These are phyloP conservation scores for Carex littledalei DNA, from an alignment of 176 grass and related monocot genomes.

Conservation along the genomic window DNA sequence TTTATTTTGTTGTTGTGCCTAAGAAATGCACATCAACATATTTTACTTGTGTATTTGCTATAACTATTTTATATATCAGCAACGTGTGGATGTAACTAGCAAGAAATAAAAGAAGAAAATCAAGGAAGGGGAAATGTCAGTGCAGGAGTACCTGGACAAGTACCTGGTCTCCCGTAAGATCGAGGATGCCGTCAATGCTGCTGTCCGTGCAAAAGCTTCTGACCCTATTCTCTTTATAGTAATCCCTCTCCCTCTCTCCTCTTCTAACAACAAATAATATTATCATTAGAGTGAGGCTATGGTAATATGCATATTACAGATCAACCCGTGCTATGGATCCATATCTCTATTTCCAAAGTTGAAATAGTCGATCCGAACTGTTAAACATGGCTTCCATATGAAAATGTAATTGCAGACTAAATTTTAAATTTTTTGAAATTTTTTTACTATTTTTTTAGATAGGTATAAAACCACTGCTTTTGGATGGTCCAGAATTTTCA, in stretches of 20 bases:
- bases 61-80: background rate
- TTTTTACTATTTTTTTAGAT: no score
- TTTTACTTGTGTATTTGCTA: background rate
- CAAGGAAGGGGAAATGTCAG: constrained; percentile 48
- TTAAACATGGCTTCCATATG: no score
- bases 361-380: no score
- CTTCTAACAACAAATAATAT: background rate
- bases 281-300: background rate
- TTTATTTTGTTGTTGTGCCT: background rate
- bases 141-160: constrained; percentile 93
- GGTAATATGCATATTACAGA: no score
- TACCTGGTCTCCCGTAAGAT: constrained; percentile 85
- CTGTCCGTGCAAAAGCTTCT: constrained; percentile 70
- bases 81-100: background rate
- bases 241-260: background rate
- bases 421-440: no score
- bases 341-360: no score
- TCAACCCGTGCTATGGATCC: no score
- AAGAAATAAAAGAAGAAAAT: background rate
- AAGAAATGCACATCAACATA: background rate
- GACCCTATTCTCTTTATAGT: constrained; percentile 84
- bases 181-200: constrained; percentile 98
- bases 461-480: no score
- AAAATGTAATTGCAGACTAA: no score
- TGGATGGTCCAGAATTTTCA: no score